Evolutionary conservation across 2,329 filamentous ascomycete species (phyloP).

Genomic region (Decorospora gaudefroyi): DNA sequence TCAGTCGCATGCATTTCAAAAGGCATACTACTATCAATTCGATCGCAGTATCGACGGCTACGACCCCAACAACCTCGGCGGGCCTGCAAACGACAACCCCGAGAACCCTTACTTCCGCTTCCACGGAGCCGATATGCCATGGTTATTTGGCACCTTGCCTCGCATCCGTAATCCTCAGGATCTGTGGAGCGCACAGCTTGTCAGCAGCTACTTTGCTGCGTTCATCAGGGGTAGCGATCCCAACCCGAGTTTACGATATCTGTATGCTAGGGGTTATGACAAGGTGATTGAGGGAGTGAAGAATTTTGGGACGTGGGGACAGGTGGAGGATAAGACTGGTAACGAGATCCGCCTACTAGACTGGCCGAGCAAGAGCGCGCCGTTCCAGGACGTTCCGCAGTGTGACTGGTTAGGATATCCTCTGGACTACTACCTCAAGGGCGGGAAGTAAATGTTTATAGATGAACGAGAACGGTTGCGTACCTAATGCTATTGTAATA

Average conservation of each 20-base stretch:
- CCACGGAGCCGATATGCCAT: conserved; percentile 59
- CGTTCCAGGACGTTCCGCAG: conserved; percentile 58
- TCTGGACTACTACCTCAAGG: conserved; percentile 42
- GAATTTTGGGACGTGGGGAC: conserved; percentile 44
- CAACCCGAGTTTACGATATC: conserved; percentile 54
- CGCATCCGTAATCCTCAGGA: conserved; percentile 58
- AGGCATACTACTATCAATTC: conserved; percentile 64
- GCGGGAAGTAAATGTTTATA: conserved; percentile 19
- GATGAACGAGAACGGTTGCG: too few relatives aligned
- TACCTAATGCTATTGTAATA: too few relatives aligned
- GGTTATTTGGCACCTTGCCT: conserved; percentile 59
- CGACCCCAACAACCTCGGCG: conserved; percentile 59
- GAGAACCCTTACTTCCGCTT: conserved; percentile 60
- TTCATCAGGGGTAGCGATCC: conserved; percentile 59
- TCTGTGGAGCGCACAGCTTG: conserved; percentile 53
- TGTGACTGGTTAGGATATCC: conserved; percentile 50
- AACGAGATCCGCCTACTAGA: conserved; percentile 52
- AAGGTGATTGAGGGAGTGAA: conserved; percentile 50
- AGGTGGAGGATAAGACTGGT: conserved; percentile 44
- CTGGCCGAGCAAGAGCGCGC: conserved; percentile 51
- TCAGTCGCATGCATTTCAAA: conserved; percentile 52
- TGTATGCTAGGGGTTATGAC: conserved; percentile 55
- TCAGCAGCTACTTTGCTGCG: conserved; percentile 55
- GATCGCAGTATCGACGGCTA: conserved; percentile 60
- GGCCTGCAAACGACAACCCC: conserved; percentile 56